Evolutionary conservation across 495 filamentous ascomycete species (phyloP).

Genomic region (Hypomontagnella monticulosa): DNA sequence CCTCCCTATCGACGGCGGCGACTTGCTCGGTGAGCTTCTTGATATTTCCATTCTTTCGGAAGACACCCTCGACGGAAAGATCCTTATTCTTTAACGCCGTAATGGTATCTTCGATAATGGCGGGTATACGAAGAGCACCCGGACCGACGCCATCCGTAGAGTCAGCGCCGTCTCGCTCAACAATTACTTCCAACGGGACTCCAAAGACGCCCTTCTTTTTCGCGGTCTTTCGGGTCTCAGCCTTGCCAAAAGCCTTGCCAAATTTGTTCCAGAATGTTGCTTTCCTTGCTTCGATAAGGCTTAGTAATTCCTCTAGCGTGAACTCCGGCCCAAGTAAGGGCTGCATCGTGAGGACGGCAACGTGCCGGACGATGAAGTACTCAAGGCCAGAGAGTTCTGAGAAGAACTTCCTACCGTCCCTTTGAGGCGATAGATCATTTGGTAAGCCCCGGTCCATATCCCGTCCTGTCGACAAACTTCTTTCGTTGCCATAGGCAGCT

Average conservation of each 20-base stretch:
- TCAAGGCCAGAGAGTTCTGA: constrained; percentile 95
- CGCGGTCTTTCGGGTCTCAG: constrained; percentile 75
- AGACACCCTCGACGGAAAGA: constrained; percentile 98
- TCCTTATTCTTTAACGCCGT: constrained; percentile 98
- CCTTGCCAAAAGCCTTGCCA: constrained; percentile 88
- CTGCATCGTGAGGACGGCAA: constrained; percentile 95
- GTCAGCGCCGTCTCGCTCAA: constrained; percentile 93
- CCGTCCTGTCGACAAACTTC: constrained; percentile 74
- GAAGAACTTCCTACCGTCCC: constrained; percentile 81
- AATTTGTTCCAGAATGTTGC: constrained; percentile 98
- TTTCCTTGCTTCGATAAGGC: constrained; percentile 92
- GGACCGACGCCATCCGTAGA: constrained; percentile 96
- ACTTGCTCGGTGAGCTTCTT: constrained; percentile 84
- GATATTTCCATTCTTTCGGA: constrained; percentile 99
- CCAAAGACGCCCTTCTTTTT: constrained; percentile 97
- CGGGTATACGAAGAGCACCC: constrained; percentile 85
- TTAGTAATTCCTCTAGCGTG: constrained; percentile 91
- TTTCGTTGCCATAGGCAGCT: constrained; percentile 78
- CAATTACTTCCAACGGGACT: constrained; percentile 81
- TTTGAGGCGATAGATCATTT: constrained; percentile 61
- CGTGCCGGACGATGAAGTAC: constrained; percentile 95
- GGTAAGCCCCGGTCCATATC: constrained; percentile 58
- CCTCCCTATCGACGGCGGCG: constrained; percentile 82
- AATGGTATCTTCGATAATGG: constrained; percentile 89
- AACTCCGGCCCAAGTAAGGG: constrained; percentile 90